These are phyloP conservation scores for Annona squamosa DNA, from an alignment of 164 flowering plant genomes.

Conservation along the genomic window DNA sequence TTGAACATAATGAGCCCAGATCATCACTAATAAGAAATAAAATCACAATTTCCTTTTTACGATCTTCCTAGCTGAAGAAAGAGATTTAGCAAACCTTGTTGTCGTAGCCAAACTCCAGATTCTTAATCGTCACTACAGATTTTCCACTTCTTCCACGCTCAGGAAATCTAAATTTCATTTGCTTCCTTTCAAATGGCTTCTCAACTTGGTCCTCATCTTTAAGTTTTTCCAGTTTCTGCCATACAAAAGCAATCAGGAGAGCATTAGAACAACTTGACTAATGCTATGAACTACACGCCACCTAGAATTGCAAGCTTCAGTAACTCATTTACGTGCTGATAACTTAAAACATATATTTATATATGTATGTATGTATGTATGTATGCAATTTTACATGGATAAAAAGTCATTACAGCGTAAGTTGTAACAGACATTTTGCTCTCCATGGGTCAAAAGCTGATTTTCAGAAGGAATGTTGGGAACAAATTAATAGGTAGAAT, in stretches of 20 bases:
- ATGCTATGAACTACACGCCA: background rate
- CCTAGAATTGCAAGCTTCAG: background rate
- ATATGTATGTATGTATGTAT: background rate
- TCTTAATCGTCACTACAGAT: constrained; percentile 53
- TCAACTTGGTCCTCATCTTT: constrained; percentile 81
- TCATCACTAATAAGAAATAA: background rate
- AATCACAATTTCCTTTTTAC: background rate
- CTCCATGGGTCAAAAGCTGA: background rate
- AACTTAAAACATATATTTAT: background rate
- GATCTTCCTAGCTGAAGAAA: background rate
- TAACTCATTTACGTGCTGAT: background rate
- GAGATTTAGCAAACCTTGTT: constrained; percentile 44
- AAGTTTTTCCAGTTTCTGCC: constrained; percentile 89
- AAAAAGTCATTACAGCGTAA: background rate
- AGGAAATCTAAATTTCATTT: constrained; percentile 87
- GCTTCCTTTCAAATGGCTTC: constrained; percentile 93
- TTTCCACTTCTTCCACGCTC: constrained; percentile 92
- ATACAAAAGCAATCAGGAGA: constrained; percentile 8
- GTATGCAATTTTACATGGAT: background rate
- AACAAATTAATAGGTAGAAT: background rate
- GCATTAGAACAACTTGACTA: background rate
- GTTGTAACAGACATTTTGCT: background rate
- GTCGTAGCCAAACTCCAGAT: constrained; percentile 60
- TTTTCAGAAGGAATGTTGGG: background rate
- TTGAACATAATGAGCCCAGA: background rate